Conservation (phyloP, 345 rosid genomes). For the Eucalyptus coolabah region DNA sequence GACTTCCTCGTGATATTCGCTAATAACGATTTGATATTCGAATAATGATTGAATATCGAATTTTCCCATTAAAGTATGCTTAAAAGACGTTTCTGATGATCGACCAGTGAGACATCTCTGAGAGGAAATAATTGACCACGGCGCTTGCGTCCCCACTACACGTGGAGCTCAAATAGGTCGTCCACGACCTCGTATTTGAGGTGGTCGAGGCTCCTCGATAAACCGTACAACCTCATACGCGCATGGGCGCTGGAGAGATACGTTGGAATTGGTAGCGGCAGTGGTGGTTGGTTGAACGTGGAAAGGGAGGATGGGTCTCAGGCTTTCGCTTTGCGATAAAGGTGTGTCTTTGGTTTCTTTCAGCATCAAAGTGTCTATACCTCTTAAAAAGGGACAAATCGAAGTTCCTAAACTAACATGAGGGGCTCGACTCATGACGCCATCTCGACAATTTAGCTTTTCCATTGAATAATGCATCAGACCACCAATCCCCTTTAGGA, state of each 20-base stretch:
- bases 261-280: neutral
- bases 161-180: neutral
- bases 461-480: neutral
- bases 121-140: too few species aligned
- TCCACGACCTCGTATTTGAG: neutral
- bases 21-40: too few species aligned
- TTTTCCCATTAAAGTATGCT: fast-evolving
- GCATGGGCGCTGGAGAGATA: neutral
- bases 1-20: neutral
- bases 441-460: neutral
- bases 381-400: neutral
- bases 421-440: neutral
- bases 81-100: too few species aligned
- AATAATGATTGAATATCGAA: too few species aligned
- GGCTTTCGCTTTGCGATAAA: neutral
- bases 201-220: neutral
- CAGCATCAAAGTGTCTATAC: neutral
- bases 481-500: neutral
- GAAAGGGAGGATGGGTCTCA: neutral
- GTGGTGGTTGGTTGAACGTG: fast-evolving
- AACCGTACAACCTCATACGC: neutral
- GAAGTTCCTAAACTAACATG: neutral
- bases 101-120: neutral
- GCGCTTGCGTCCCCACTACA: neutral
- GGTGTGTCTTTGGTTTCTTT: neutral